phyloP scores from a whole-genome alignment of 1,284 basidiomycete species.

The Tremellales sp. region DNA sequence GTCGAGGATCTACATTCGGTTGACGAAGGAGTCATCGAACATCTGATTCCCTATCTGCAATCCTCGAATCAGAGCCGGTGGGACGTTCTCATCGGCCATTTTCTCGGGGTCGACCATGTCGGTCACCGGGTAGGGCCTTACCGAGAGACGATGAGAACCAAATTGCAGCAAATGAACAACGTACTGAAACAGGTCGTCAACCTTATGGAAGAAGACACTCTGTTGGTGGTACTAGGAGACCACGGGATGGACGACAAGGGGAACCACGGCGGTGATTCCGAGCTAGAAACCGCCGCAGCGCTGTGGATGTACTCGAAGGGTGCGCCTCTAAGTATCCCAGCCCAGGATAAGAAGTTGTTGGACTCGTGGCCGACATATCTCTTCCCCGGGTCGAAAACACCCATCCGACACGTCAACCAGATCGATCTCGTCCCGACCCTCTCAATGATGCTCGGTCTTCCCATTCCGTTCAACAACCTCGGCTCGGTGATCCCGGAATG shows the following conservation, averaged over 20 bases:
- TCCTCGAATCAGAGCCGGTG: slow-evolving; percentile 52
- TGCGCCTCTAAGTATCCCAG: slow-evolving; percentile 48
- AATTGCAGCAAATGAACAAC: slow-evolving; percentile 82
- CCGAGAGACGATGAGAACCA: slow-evolving; percentile 78
- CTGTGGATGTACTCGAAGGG: slow-evolving; percentile 85
- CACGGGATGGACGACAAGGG: slow-evolving; percentile 96
- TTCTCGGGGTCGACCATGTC: slow-evolving; percentile 95
- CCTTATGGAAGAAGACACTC: slow-evolving; percentile 68
- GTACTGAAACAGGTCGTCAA: slow-evolving; percentile 68
- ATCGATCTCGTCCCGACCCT: slow-evolving; percentile 91
- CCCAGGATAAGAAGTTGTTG: slow-evolving; percentile 45
- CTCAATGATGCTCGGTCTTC: slow-evolving; percentile 84
- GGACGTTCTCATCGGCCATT: slow-evolving; percentile 88
- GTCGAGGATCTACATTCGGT: slow-evolving; percentile 97
- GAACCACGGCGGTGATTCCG: slow-evolving; percentile 91
- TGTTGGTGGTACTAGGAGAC: slow-evolving; percentile 89
- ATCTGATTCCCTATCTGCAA: slow-evolving; percentile 76
- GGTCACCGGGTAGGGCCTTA: slow-evolving; percentile 91
- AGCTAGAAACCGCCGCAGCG: slow-evolving; percentile 77
- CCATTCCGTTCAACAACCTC: slow-evolving; percentile 93
- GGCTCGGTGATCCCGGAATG: slow-evolving; percentile 87
- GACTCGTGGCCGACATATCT: slow-evolving; percentile 52
- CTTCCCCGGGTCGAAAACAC: slow-evolving; percentile 60
- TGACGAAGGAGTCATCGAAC: slow-evolving; percentile 78
- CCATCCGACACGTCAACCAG: slow-evolving; percentile 75